Evolutionary conservation across 2,329 filamentous ascomycete species (phyloP).

Genomic region (Zasmidium cellare): DNA sequence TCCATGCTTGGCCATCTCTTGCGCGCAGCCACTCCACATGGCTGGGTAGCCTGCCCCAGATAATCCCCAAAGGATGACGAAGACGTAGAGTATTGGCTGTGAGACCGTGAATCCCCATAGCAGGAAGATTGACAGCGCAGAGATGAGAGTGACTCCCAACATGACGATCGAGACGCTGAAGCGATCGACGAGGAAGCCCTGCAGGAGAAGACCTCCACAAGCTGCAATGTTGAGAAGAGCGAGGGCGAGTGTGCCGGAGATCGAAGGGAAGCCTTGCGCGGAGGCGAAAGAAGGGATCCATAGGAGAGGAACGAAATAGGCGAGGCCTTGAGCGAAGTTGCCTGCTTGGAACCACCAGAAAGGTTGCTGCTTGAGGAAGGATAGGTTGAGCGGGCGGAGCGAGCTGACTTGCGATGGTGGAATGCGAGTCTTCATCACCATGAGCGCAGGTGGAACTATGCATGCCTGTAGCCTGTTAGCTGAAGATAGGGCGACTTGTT

Average conservation of each 20-base stretch:
- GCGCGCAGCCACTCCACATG: conserved; percentile 32
- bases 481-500: not conserved
- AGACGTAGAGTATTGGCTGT: conserved; percentile 42
- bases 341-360: conserved; percentile 46
- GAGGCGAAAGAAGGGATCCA: conserved; percentile 44
- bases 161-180: conserved; percentile 42
- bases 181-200: conserved; percentile 41
- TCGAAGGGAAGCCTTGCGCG: conserved; percentile 36
- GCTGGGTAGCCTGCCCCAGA: conserved; percentile 42
- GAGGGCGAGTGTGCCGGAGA: conserved; percentile 39
- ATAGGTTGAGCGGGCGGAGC: conserved; percentile 32
- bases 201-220: conserved; percentile 38
- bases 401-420: conserved; percentile 19
- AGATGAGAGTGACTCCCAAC: conserved; percentile 38
- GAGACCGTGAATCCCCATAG: conserved; percentile 49
- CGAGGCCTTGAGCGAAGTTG: conserved; percentile 43
- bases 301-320: conserved; percentile 45
- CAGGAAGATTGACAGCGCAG: conserved; percentile 40
- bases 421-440: conserved; percentile 7
- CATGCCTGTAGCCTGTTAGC: not conserved
- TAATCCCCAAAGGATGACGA: conserved; percentile 44
- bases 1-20: conserved; percentile 9
- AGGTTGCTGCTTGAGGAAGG: conserved; percentile 34
- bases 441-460: not conserved
- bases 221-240: conserved; percentile 41